Evolutionary conservation across 257 asterid genomes (phyloP), one percentile per base, ranked within the genome.

Genomic region (Ilex aquifolium): DNA sequence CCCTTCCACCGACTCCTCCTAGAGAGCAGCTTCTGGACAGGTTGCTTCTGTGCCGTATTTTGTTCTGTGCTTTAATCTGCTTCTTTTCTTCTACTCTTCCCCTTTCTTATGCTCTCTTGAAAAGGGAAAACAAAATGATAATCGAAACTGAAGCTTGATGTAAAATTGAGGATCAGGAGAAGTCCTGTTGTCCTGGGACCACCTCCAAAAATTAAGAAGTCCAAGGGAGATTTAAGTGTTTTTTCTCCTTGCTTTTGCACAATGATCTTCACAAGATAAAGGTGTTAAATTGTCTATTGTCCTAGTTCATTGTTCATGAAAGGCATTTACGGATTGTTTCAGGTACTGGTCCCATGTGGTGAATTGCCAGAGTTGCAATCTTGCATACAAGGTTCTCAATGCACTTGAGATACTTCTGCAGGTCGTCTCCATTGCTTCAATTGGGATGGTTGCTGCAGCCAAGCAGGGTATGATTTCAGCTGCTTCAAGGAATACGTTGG

Each of bases 311-410:
- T 44, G 0, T 1, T 7, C 9, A 44, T 8, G 50, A 44, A 44
- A 44, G 11, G 13, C 13, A 44, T 44, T 44, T 7, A 46, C 7
- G 5, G 29, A 57, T 60, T 49, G 44, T 61, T 72, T 68, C 83
- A 89, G 98, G 85, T 89, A 88, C 64, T 82, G 93, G 98, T 63
- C 79, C 9, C 97, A 92, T 62, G 82, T 90, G 1, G 83, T 82
- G 74, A 80, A 13, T 11, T 92, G 96, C 64, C 79, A 79, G 55
- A 92, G 96, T 57, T 89, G 97, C 85, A 85, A 65, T 31, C 11
- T 32, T 2, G 98, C 96, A 0, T 74, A 88, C 65, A 85, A 78
- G 72, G 32, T 67, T 63, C 83, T 89, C 40, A 82, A 72, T 53
- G 77, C 64, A 7, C 67, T 79, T 16, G 85, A 82, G 81, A 44